Percentiles rank a stretch among this genome's conserved stretches.
These are phyloP conservation scores for Erythrobasidium hasegawianum DNA, from an alignment of 1,284 basidiomycete genomes.

Conservation along the genomic window DNA sequence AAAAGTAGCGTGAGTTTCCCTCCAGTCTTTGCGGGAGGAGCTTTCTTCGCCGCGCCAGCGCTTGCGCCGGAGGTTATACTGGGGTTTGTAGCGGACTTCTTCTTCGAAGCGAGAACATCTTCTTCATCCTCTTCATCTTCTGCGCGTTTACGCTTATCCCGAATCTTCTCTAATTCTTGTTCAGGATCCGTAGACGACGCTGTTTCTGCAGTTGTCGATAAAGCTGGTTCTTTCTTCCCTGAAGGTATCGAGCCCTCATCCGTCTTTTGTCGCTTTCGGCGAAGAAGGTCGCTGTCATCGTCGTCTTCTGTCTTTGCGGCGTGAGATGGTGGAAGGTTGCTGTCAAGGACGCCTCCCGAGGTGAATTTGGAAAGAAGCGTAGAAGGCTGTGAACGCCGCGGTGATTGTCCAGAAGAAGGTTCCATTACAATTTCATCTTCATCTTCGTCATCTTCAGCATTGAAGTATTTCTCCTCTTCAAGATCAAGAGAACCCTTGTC, in stretches of 20 bases:
- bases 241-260: not conserved
- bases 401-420: not conserved
- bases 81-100: slow-evolving; percentile 1
- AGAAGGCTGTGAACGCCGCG: not conserved
- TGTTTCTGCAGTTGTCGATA: not conserved
- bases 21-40: not conserved
- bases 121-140: slow-evolving; percentile 33
- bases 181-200: slow-evolving; percentile 12
- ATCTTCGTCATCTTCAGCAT: slow-evolving; percentile 30
- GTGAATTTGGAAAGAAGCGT: not conserved
- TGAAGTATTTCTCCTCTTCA: slow-evolving; percentile 32
- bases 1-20: slow-evolving; percentile 29
- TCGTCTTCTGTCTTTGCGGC: not conserved
- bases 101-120: slow-evolving; percentile 22
- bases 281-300: not conserved
- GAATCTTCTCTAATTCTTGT: slow-evolving; percentile 20
- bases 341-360: not conserved
- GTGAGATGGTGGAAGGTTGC: not conserved
- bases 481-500: slow-evolving; percentile 20
- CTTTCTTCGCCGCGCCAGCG: slow-evolving; percentile 3
- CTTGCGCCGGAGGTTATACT: not conserved
- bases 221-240: not conserved
- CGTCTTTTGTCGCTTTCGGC: slow-evolving; percentile 12
- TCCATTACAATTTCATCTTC: not conserved
- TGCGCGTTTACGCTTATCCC: slow-evolving; percentile 32